Base-by-base conservation (phyloP, 2,329 filamentous ascomycete species). In the Aspergillus tamarii region DNA sequence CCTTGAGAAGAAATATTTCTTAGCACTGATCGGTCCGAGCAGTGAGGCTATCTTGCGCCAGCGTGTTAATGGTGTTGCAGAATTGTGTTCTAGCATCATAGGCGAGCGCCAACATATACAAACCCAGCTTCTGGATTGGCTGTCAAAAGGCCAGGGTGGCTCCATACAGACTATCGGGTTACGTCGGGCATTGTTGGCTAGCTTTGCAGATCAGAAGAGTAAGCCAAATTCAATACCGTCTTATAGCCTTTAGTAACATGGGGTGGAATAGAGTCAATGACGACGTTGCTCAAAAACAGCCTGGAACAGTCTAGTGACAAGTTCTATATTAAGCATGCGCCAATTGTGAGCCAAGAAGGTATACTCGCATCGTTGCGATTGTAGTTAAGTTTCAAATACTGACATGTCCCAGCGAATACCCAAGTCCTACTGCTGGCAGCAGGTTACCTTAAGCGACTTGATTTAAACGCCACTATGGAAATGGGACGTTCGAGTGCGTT, bases 341-440 rank as follows among this genome's bases (percentile, higher is more conserved):
- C 94, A 6, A 87, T 91, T n/a, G 74, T 95, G 45, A 91, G 94
- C 72, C 95, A 99, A 84, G 92, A 98, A 85, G 90, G 93, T 91
- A 79, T 21, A 34, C 3, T 10, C 23, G 70, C 34, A 8, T 16
- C 14, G 5, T 14, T 34, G 5, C n/a, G 19, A 9, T 11, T 4
- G 2, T 11, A 16, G 16, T 21, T 7, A 30, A 32, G 14, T 34
- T 7, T 14, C 16, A 41, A 39, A 30, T 55, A 69, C 67, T 76
- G 62, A 76, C 71, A 71, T 69, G 55, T 30, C n/a, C 19, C 59
- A 95, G 93, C 89, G 30, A 90, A 94, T 73, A 87, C 91, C 1
- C 92, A 98, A 77, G 84, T 91, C 8, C 80, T 97, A 3, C 86
- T 97, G 0, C 82, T 98, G 3, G 84, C 87, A 53, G 90, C 92